Base-by-base conservation (phyloP, 2,329 filamentous ascomycete genomes). In the Colletotrichum lini region DNA sequence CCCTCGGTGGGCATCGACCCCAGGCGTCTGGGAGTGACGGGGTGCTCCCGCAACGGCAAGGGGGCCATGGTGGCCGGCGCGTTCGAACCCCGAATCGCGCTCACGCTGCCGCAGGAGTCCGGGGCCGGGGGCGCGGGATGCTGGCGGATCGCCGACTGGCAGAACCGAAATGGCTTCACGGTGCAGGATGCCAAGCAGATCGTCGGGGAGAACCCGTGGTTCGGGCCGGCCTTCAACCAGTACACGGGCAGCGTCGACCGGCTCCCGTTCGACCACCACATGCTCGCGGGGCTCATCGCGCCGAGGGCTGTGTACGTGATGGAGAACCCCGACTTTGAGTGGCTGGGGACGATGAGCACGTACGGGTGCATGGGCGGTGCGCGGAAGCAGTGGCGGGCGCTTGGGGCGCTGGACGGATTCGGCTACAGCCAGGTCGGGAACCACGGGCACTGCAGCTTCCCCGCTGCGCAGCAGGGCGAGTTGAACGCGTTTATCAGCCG, bases 171-270 rank as follows among this genome's bases (percentile, higher is more conserved):
- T 72, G 83, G 82, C 40, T 82, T 83, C 73, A 83, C 84, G 52
- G 84, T 87, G 40, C 85, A 88, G 76, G 86, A 85, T 4, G 82
- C 85, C 2, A 77, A 80, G 30, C 79, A 88, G 77, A 88, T 88
- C 58, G 80, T 88, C 5, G 79, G 76, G n/a, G 86, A 88, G 76
- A 88, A 89, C 64, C 84, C 85, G 4, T 88, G 86, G 86, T 87
- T 88, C 80, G 84, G 84, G 21, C 80, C 78, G 1, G 76, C 76
- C 30, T 88, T 88, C 78, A 82, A 86, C 64, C 91, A 83, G 49
- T 79, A 82, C 70, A 80, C 82, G 86, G 87, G 91, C 81, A 84
- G 75, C 52, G 79, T 83, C 67, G 82, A 81, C 67, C 78, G 79
- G 65, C 78, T 88, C 8, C 84, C 87, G 4, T 82, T 85, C 67